Conservation (phyloP, 164 flowering plant species). For the Vitis labrusca region DNA sequence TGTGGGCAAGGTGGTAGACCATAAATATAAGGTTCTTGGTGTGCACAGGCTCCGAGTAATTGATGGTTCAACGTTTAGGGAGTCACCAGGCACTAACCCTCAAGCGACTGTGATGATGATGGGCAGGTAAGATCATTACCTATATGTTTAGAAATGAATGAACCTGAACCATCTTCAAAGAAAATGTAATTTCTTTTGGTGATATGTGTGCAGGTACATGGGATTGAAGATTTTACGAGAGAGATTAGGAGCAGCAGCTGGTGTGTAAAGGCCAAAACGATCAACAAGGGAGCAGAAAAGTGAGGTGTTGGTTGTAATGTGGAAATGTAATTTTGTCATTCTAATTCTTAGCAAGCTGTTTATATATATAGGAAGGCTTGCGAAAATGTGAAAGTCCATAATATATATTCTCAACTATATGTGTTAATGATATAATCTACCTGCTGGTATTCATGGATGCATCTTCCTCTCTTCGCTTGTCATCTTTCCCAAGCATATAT, state of each 20-base stretch:
- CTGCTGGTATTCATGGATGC: too few species aligned
- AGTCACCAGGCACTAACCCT: conserved; percentile 89
- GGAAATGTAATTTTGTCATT: background rate
- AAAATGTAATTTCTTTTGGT: background rate
- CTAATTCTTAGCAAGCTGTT: conserved; percentile 11
- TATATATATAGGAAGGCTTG: conserved; percentile 1
- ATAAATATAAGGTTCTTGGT: conserved; percentile 55
- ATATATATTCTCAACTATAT: background rate
- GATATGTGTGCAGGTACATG: conserved; percentile 72
- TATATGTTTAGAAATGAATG: too few species aligned
- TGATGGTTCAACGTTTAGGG: conserved; percentile 63
- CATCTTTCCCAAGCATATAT: too few species aligned
- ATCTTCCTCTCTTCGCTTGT: too few species aligned
- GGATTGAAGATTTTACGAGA: conserved; percentile 80
- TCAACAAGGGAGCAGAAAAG: background rate
- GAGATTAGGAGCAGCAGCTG: conserved; percentile 65
- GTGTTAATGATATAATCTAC: too few species aligned
- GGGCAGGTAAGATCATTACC: conserved; percentile 60
- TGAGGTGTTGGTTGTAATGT: conserved; percentile 2
- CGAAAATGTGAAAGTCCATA: background rate
- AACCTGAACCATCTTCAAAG: background rate
- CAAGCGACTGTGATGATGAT: conserved; percentile 91
- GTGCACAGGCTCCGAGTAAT: conserved; percentile 57
- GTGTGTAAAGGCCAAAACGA: conserved; percentile 22
- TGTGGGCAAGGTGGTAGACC: conserved; percentile 63